Evolutionary conservation across 2,329 filamentous ascomycete genomes (phyloP), one percentile per base, ranked within the genome.

Genomic region (Bipolaris cookei): DNA sequence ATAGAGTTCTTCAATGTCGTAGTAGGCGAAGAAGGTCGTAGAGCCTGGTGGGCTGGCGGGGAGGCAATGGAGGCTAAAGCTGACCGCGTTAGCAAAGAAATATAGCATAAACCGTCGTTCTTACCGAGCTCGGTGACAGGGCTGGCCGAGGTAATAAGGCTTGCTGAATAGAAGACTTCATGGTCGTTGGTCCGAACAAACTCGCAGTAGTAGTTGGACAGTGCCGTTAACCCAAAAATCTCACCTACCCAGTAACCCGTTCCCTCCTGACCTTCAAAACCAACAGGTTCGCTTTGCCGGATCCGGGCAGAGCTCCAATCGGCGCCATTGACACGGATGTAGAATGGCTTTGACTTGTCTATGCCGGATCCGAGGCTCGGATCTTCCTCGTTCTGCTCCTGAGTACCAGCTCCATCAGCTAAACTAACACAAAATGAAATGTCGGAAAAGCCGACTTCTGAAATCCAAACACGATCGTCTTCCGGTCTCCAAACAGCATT

Each of bases 221-320:
- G 81, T 6, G 90, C 88, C 16, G 90, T 86, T 45, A 89, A 80
- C 58, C 86, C 86, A 58, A 85, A 87, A 50, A 89, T 86, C 72
- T 87, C 85, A 62, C 90, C 90, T 25, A 85, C 86, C 88, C 88
- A 93, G 44, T 84, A 82, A 43, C 82, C 82, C 69, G 76, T 71
- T 76, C 71, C 65, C 75, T 80, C 65, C 66, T 79, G 78, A 58
- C 77, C 79, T 65, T 76, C 76, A 30, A 78, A 77, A 48, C 78
- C 73, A 56, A 81, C 74, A 41, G 80, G 69, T 54, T 84, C 77
- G 28, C 82, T 79, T 56, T 84, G 69, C 49, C 72, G 83, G 69
- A 93, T 92, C 64, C 88, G 84, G 10, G 89, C 90, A 1, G 90
- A 90, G 70, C 90, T 90, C 90, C 90, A 94, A 59, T 87, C 84